These are phyloP conservation scores for Aspergillus tanneri DNA, from an alignment of 2,329 filamentous ascomycete genomes.

Conservation along the genomic window DNA sequence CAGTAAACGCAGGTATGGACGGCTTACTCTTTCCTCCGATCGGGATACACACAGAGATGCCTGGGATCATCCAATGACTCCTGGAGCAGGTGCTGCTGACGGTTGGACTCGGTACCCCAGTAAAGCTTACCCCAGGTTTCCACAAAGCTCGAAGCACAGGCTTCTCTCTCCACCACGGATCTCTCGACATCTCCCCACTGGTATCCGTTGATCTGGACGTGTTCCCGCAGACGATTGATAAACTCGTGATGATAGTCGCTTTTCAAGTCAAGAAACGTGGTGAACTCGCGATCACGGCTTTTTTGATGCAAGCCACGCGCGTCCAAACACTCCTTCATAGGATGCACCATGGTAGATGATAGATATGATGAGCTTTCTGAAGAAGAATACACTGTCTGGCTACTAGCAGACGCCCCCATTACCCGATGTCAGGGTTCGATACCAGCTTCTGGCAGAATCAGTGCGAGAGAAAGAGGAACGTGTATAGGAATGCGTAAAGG, in stretches of 20 bases:
- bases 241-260: slow-evolving; percentile 16
- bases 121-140: slow-evolving; percentile 19
- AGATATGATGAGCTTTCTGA: not conserved
- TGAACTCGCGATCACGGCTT: slow-evolving; percentile 21
- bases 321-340: slow-evolving; percentile 16
- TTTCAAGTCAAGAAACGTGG: slow-evolving; percentile 25
- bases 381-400: not conserved
- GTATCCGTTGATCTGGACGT: slow-evolving; percentile 7
- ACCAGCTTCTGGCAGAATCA: too few species aligned
- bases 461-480: too few species aligned
- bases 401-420: not conserved
- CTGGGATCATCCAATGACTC: slow-evolving; percentile 18
- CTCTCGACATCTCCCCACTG: slow-evolving; percentile 15
- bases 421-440: not conserved
- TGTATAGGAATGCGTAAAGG: too few species aligned
- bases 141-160: slow-evolving; percentile 21
- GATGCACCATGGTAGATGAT: slow-evolving; percentile 4
- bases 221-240: slow-evolving; percentile 12
- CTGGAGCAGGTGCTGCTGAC: slow-evolving; percentile 19
- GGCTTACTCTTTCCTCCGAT: slow-evolving; percentile 21
- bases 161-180: slow-evolving; percentile 3
- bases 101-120: slow-evolving; percentile 21
- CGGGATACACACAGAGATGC: slow-evolving; percentile 20
- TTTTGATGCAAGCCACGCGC: slow-evolving; percentile 12
- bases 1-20: too few species aligned